Evolutionary conservation across 441 rosid species (phyloP).

Genomic region (Populus hybrid): DNA sequence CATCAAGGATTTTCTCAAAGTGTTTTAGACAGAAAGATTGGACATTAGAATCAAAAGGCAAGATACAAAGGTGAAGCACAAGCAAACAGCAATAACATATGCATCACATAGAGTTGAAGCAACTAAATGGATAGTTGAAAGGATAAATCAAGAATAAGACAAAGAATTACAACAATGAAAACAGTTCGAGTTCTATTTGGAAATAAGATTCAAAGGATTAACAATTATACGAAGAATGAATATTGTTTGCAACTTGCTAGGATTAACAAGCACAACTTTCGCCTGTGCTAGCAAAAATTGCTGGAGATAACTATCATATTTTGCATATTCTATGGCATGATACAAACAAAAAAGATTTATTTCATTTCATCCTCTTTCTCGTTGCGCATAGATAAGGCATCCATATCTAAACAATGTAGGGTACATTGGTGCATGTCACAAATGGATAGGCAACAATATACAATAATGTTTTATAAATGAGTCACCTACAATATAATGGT

Average conservation of each 20-base stretch:
- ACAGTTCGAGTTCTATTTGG: background rate
- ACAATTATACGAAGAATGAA: background rate
- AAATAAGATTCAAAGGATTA: background rate
- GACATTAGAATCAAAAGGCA: background rate
- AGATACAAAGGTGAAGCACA: background rate
- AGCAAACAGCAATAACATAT: background rate
- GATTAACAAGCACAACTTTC: background rate
- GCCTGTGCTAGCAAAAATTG: background rate
- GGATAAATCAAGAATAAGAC: background rate
- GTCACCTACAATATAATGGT: background rate
- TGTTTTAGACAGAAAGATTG: background rate
- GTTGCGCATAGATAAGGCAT: background rate
- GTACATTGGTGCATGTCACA: background rate
- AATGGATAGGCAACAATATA: background rate
- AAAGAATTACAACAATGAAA: background rate
- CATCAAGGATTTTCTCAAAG: background rate
- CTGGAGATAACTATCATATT: background rate
- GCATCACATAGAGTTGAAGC: background rate
- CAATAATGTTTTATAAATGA: background rate
- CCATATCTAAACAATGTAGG: background rate
- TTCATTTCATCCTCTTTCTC: background rate
- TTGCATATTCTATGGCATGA: background rate
- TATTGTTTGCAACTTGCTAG: background rate
- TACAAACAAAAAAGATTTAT: background rate
- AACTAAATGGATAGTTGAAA: background rate